Evolutionary conservation across 2,329 filamentous ascomycete genomes (phyloP).

Genomic region (Sclerotinia trifoliorum): DNA sequence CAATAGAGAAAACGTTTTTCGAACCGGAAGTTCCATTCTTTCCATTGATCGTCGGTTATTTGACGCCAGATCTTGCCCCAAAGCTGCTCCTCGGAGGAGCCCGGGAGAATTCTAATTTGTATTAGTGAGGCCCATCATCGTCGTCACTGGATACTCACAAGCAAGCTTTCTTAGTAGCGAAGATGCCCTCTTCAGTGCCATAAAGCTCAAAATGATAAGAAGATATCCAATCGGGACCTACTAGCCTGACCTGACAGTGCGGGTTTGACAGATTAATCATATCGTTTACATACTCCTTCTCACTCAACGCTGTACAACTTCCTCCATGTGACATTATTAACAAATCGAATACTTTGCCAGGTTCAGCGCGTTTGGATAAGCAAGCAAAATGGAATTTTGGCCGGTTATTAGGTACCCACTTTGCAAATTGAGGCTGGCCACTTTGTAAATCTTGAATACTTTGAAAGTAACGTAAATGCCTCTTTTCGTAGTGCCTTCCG

Average conservation of each 20-base stretch:
- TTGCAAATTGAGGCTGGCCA: no score
- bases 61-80: background rate
- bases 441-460: background rate
- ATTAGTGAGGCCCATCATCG: background rate
- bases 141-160: background rate
- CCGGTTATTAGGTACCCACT: background rate
- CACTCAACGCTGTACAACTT: no score
- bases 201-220: background rate
- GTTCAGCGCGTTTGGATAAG: background rate
- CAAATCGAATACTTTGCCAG: background rate
- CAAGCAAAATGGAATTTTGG: background rate
- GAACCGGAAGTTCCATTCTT: background rate
- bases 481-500: background rate
- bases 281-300: background rate
- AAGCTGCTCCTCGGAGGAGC: background rate
- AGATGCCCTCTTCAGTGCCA: background rate
- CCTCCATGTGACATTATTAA: background rate
- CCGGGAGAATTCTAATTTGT: background rate
- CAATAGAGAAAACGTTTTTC: background rate
- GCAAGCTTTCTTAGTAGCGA: background rate
- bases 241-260: background rate
- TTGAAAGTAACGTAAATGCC: background rate
- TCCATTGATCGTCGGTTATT: background rate
- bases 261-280: background rate
- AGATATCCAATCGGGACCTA: no score